Evolutionary conservation across 768 basidiomycete species (phyloP).

Genomic region (Tricholoma hemisulphureum): DNA sequence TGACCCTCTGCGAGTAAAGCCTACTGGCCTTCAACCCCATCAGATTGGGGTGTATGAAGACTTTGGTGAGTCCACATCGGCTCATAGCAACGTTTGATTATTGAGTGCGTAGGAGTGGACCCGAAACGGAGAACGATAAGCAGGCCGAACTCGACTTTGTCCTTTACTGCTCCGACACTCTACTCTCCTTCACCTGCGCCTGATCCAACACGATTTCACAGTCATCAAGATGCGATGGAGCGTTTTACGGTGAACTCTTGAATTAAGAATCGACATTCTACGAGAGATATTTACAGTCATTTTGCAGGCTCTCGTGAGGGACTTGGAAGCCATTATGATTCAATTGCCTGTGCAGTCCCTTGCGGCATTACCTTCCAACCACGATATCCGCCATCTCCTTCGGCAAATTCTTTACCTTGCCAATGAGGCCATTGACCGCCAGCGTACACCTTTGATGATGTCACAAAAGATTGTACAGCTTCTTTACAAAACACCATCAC

Average conservation of each 20-base stretch:
- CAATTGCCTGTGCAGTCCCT: constrained; percentile 75
- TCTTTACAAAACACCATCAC: constrained; percentile 83
- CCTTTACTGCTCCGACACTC: constrained; percentile 51
- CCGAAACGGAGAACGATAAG: constrained; percentile 57
- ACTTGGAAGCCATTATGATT: constrained; percentile 77
- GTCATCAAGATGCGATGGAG: constrained; percentile 84
- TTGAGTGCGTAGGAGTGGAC: constrained; percentile 44
- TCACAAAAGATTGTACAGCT: constrained; percentile 97
- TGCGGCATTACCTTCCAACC: constrained; percentile 69
- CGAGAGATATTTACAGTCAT: constrained; percentile 3
- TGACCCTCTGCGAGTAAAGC: constrained; percentile 83
- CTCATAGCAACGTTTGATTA: background rate
- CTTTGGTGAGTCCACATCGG: constrained; percentile 57
- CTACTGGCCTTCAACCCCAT: constrained; percentile 74
- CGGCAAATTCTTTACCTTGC: constrained; percentile 81
- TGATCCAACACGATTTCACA: constrained; percentile 52
- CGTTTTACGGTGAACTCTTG: constrained; percentile 60
- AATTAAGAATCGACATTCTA: background rate
- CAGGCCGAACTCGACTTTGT: constrained; percentile 68
- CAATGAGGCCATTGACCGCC: constrained; percentile 73
- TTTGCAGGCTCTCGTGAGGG: constrained; percentile 45
- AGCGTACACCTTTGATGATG: constrained; percentile 86
- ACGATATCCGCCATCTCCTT: constrained; percentile 83
- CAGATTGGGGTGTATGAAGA: constrained; percentile 95
- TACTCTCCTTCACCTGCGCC: constrained; percentile 65